Base-by-base conservation (phyloP, 805 yeast species). In the Middelhovenomyces tepae region DNA sequence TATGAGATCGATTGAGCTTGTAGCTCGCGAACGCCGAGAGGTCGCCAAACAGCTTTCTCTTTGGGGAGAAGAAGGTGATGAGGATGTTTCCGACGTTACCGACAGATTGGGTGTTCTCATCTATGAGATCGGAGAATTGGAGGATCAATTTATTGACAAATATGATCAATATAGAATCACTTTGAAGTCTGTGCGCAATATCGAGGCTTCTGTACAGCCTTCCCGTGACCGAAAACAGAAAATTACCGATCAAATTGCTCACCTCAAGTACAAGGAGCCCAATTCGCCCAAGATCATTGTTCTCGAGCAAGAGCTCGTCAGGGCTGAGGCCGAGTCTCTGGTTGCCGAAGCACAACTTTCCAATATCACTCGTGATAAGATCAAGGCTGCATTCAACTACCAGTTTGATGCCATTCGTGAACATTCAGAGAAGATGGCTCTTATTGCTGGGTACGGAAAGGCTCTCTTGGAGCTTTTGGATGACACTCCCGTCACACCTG, bases 281-380 rank as follows among this genome's bases (percentile, higher is more conserved):
- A 85, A 82, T 66, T 85, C 95, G 35, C 93, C 95, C 60, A 89
- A 89, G 72, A 82, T 89, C 47, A 78, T 83, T 46, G 89, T 87
- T 35, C 75, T 89, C 61, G 98, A 89, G 72, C 97, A 91, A 69
- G 97, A 91, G 67, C 75, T 91, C 59, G 97, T 91, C 48, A 79
- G 98, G 65, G 96, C 97, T 33, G 98, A 89, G 71, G 97, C 97
- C 47, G 97, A 91, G 69, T 85, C 95, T 32, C 76, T 89, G 51
- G 98, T 89, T 53, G 98, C 98, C 40, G 98, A 89, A 71, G 97
- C 97, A 39, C 98, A 89, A 71, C 76, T 89, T 59, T 84, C 95
- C 44, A 89, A 89, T 70, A 89, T 91, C 65, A 89, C 97, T 52
- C 83, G 98, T 65, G 96, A 87, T 68, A 87, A 87, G 71, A 72